Evolutionary conservation across 768 basidiomycete species (phyloP), one percentile per base, ranked within the genome.

Genomic region (Boletus sp.): DNA sequence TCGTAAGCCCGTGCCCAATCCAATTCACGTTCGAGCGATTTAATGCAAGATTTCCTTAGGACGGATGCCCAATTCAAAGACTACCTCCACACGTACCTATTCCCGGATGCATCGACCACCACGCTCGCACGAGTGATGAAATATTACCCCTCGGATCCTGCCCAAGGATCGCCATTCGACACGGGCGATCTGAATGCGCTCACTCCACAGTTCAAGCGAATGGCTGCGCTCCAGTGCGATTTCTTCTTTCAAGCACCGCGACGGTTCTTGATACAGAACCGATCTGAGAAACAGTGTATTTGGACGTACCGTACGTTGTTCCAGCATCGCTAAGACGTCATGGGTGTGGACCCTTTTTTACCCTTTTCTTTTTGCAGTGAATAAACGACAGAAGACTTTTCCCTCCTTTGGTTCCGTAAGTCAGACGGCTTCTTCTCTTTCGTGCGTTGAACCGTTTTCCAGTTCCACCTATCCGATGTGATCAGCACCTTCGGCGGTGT

Each of bases 111-210:
- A 2, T 63, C 75, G 0, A 0, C 12, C 2, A n/a, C 41, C 0
- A 64, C 64, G 29, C 28, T 78, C 3, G 61, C 69, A 14, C 51
- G 62, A 12, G 42, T 81, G 17, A 54, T 59, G 55, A n/a, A 0
- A 4, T 29, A 60, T 47, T 82, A 81, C 57, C 76, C 82, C 1
- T 55, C 64, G 0, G 75, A 79, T 49, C 62, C 75, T 2, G 66
- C 70, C 1, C 62, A 75, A 51, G 84, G 83, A n/a, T 84, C 82
- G 0, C 84, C 83, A 0, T 86, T 79, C 59, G 74, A 74, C 54
- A 85, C 83, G 0, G 75, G 77, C 0, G 24, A 63, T 39, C 56
- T 74, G 17, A 82, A 84, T 54, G 73, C 74, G 0, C 55, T 79
- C 7, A 75, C 77, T 3, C 77, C 79, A 0, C 75, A 84, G 54